Evolutionary conservation across 805 yeast genomes (phyloP).

Genomic region (Scheffersomyces ergatensis): DNA sequence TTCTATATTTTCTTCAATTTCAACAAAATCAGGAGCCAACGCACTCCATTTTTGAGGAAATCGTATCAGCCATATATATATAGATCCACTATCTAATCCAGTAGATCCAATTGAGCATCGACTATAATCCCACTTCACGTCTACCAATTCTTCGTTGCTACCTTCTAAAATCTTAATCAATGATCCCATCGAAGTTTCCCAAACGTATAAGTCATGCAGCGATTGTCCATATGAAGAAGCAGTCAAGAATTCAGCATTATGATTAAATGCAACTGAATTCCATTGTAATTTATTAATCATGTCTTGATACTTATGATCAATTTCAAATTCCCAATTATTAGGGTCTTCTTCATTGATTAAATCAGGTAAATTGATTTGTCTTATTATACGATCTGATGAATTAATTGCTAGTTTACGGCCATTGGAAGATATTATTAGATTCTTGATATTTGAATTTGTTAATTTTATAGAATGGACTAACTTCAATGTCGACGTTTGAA

Average conservation of each 20-base stretch:
- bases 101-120: conserved; percentile 76
- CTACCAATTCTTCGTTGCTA: conserved; percentile 81
- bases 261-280: conserved; percentile 76
- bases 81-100: conserved; percentile 80
- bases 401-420: conserved; percentile 68
- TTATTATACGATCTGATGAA: conserved; percentile 71
- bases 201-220: conserved; percentile 83
- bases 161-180: conserved; percentile 87
- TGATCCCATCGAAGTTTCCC: conserved; percentile 92
- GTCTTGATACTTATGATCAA: conserved; percentile 84
- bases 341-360: conserved; percentile 23
- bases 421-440: conserved; percentile 55
- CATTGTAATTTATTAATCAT: conserved; percentile 86
- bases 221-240: conserved; percentile 84
- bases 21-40: conserved; percentile 93
- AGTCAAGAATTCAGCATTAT: conserved; percentile 75
- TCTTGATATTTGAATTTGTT: conserved; percentile 71
- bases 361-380: conserved; percentile 57
- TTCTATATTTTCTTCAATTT: conserved; percentile 86
- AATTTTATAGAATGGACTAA: conserved; percentile 52
- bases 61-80: conserved; percentile 78
- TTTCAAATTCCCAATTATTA: conserved; percentile 52
- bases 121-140: conserved; percentile 81
- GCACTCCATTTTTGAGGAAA: conserved; percentile 96
- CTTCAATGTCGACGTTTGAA: conserved; percentile 24